Conservation (phyloP, 1,139 yeast species). For the Pichia cactophila region DNA sequence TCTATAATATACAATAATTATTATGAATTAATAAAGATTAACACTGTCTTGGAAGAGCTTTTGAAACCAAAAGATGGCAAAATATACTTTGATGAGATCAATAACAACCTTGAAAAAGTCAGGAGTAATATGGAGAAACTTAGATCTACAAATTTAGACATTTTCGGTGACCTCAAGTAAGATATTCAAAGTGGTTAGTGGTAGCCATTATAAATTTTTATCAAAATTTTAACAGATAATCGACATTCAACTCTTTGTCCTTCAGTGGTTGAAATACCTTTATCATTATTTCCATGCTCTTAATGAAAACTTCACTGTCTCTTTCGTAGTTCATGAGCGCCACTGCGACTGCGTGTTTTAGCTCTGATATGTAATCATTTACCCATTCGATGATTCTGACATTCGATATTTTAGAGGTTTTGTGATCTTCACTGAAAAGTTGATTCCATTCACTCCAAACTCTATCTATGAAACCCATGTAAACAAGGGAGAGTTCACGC, state of each 20-base stretch:
- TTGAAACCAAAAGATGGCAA: constrained; percentile 5
- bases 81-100: constrained; percentile 5
- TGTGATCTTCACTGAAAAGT: not conserved
- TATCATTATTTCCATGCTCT: constrained; percentile 6
- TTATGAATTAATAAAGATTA: constrained; percentile 41
- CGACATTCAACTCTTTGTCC: constrained; percentile 10
- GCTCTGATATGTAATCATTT: constrained; percentile 7
- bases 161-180: constrained; percentile 7
- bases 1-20: constrained; percentile 46
- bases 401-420: not conserved
- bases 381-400: constrained; percentile 13
- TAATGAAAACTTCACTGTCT: constrained; percentile 5
- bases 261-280: constrained; percentile 7
- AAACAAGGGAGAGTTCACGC: constrained; percentile 14
- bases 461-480: constrained; percentile 12
- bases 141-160: constrained; percentile 6
- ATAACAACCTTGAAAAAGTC: constrained; percentile 6
- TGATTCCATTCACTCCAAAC: constrained; percentile 15
- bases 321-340: constrained; percentile 13
- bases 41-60: constrained; percentile 30
- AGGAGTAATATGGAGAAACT: constrained; percentile 7
- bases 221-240: constrained; percentile 9
- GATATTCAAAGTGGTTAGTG: constrained; percentile 4
- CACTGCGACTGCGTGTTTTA: constrained; percentile 5
- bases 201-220: constrained; percentile 6